These are phyloP conservation scores for Phylloboletellus chloephorus DNA, from an alignment of 1,284 basidiomycete genomes.

Conservation along the genomic window DNA sequence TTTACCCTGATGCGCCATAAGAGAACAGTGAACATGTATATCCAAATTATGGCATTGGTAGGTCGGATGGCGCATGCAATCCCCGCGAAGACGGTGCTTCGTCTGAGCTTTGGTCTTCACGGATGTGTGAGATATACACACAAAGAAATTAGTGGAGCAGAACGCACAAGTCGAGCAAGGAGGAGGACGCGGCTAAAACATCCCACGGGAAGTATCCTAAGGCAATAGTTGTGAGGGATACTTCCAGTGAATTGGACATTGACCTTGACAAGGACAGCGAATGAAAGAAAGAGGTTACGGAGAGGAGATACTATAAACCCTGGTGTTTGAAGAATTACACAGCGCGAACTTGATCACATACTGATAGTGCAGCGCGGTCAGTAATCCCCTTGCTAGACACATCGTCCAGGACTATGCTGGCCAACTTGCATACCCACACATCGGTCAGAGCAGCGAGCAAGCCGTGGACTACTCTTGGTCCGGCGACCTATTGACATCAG, in stretches of 20 bases:
- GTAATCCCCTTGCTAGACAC: slow-evolving; percentile 34
- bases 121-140: slow-evolving; percentile 9
- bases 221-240: slow-evolving; percentile 76
- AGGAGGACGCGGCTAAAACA: slow-evolving; percentile 21
- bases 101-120: slow-evolving; percentile 30
- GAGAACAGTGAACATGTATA: slow-evolving; percentile 56
- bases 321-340: background rate
- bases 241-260: slow-evolving; percentile 91
- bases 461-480: slow-evolving; percentile 79
- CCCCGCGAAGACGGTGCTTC: slow-evolving; percentile 57
- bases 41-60: slow-evolving; percentile 85
- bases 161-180: slow-evolving; percentile 22
- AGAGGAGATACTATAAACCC: slow-evolving; percentile 65
- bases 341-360: slow-evolving; percentile 37
- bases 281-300: slow-evolving; percentile 84
- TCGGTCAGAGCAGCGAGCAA: slow-evolving; percentile 79
- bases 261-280: slow-evolving; percentile 81
- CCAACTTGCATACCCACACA: slow-evolving; percentile 63
- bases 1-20: slow-evolving; percentile 44
- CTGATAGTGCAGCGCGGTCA: slow-evolving; percentile 48
- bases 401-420: slow-evolving; percentile 54
- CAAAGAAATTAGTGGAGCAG: background rate
- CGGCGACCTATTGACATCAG: slow-evolving; percentile 44
- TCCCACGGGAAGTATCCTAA: slow-evolving; percentile 78
- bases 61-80: slow-evolving; percentile 78